These are phyloP conservation scores for Talaromyces liani DNA, from an alignment of 495 filamentous ascomycete genomes.

Conservation along the genomic window DNA sequence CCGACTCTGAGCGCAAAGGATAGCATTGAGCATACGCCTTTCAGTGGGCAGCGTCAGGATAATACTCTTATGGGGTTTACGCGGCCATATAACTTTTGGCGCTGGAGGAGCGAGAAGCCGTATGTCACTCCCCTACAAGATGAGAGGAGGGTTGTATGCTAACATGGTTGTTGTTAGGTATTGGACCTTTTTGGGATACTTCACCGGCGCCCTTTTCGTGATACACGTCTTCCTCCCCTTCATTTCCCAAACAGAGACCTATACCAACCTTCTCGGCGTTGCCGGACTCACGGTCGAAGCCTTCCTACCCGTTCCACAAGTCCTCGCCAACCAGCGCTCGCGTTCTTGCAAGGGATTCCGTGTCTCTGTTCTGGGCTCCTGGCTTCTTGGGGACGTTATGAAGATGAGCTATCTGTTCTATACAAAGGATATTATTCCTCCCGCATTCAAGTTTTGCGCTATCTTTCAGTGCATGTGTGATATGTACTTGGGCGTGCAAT, in stretches of 20 bases:
- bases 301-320: constrained; percentile 81
- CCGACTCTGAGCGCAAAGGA: constrained; percentile 55
- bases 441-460: constrained; percentile 86
- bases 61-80: constrained; percentile 18
- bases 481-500: constrained; percentile 75
- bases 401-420: constrained; percentile 94
- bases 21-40: constrained; percentile 38
- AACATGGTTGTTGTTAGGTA: constrained; percentile 48
- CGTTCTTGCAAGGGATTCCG: constrained; percentile 87
- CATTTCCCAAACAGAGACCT: constrained; percentile 51
- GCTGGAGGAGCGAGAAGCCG: constrained; percentile 77
- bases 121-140: constrained; percentile 32
- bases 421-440: constrained; percentile 61
- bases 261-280: constrained; percentile 68
- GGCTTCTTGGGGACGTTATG: constrained; percentile 87
- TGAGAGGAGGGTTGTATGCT: background rate
- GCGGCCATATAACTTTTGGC: constrained; percentile 90
- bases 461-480: constrained; percentile 89
- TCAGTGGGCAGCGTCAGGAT: constrained; percentile 22
- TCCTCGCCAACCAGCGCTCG: constrained; percentile 68
- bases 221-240: constrained; percentile 68
- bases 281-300: constrained; percentile 86
- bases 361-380: constrained; percentile 74
- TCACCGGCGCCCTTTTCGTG: constrained; percentile 54
- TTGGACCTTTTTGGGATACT: constrained; percentile 76